Percentiles rank a stretch among this genome's conserved stretches.
These are phyloP conservation scores for Strobilomyces confusus DNA, from an alignment of 768 basidiomycete genomes.

Conservation along the genomic window DNA sequence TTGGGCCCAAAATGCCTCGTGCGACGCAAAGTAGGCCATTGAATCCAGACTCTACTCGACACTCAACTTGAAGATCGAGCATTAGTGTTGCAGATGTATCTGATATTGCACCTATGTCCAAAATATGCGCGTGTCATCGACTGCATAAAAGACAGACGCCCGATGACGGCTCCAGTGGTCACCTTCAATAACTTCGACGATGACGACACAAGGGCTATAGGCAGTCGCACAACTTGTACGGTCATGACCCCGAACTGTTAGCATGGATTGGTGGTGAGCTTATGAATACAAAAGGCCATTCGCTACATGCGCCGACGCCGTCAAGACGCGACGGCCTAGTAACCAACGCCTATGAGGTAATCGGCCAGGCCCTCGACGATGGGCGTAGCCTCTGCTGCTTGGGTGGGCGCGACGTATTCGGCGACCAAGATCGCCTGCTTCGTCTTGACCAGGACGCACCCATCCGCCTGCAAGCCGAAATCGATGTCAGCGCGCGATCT, in stretches of 20 bases:
- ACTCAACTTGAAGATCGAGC: too few relatives aligned
- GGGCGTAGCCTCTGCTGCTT: slow-evolving; percentile 61
- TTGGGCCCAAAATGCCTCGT: too few relatives aligned
- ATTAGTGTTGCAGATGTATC: too few relatives aligned
- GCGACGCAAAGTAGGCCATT: too few relatives aligned
- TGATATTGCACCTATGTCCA: too few relatives aligned
- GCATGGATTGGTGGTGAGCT: not conserved
- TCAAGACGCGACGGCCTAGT: slow-evolving; percentile 34
- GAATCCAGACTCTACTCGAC: too few relatives aligned
- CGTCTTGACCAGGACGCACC: slow-evolving; percentile 72
- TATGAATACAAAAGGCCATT: slow-evolving; percentile 13
- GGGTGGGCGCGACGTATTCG: slow-evolving; percentile 62
- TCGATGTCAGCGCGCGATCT: not conserved
- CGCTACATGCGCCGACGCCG: not conserved
- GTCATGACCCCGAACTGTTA: not conserved
- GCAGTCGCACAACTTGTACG: too few relatives aligned
- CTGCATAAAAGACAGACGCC: too few relatives aligned
- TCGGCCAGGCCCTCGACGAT: slow-evolving; percentile 71
- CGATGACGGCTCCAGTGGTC: too few relatives aligned
- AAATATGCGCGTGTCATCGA: too few relatives aligned
- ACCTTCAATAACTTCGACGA: too few relatives aligned
- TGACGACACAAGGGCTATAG: too few relatives aligned
- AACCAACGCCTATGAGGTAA: slow-evolving; percentile 61
- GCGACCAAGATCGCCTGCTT: slow-evolving; percentile 81
- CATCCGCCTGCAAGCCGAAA: slow-evolving; percentile 53